phyloP scores from a whole-genome alignment of 805 yeast genomes.

The Candida chilensis region DNA sequence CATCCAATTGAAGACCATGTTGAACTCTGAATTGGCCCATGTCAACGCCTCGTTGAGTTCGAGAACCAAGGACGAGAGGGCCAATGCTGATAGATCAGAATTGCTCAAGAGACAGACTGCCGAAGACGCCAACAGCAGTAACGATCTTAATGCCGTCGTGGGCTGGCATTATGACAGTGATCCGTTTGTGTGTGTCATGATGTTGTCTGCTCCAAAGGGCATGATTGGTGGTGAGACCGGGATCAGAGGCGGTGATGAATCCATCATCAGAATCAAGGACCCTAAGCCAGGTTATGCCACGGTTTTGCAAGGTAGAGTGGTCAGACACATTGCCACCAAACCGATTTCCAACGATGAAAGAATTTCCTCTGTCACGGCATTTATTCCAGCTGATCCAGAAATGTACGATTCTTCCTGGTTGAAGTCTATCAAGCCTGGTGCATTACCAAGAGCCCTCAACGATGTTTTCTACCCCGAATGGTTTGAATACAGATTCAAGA shows the following conservation, averaged over 20 bases:
- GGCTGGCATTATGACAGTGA: constrained; percentile 6
- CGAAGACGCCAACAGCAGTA: not conserved
- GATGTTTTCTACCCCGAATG: constrained; percentile 21
- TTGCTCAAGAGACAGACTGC: not conserved
- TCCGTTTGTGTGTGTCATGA: constrained; percentile 5
- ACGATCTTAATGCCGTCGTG: not conserved
- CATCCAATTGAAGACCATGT: constrained; percentile 13
- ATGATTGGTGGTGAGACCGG: constrained; percentile 6
- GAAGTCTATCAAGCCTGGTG: constrained; percentile 19
- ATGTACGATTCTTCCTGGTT: constrained; percentile 16
- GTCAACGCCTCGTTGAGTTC: constrained; percentile 12
- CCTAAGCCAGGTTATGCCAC: constrained; percentile 43
- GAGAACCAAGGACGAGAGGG: not conserved
- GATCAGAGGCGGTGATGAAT: constrained; percentile 9
- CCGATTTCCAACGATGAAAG: constrained; percentile 25
- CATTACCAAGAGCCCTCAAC: constrained; percentile 16
- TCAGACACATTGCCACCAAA: constrained; percentile 37
- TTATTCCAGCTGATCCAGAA: constrained; percentile 12
- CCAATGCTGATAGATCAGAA: not conserved
- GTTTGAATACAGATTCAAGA: constrained; percentile 17
- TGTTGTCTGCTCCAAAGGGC: constrained; percentile 3
- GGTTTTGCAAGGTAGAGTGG: constrained; percentile 35
- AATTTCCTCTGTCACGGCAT: constrained; percentile 18
- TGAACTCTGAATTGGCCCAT: constrained; percentile 17
- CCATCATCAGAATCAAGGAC: constrained; percentile 11